phyloP scores from a whole-genome alignment of 495 filamentous ascomycete species.

The Thermochaetoides thermophila region DNA sequence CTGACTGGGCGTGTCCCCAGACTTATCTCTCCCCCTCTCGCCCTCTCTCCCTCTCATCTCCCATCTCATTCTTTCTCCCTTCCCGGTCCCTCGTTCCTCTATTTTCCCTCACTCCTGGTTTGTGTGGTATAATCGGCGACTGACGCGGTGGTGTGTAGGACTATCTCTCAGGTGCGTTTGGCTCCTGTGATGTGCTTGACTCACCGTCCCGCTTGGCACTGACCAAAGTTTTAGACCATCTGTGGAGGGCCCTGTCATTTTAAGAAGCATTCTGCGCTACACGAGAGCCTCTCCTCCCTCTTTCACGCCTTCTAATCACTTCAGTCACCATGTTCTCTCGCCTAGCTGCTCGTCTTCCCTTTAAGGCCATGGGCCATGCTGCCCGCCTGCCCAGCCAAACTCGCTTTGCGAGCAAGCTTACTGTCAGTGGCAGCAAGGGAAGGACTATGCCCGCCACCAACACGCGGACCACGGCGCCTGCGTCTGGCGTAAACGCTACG shows the following conservation, averaged over 20 bases:
- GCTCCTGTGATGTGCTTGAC: slow-evolving; percentile 4
- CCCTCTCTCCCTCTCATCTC: no score
- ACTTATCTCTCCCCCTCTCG: no score
- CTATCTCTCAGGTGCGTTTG: slow-evolving; percentile 75
- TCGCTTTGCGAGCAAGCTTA: slow-evolving; percentile 35
- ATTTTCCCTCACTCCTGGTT: no score
- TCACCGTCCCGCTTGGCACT: slow-evolving; percentile 33
- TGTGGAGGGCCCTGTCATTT: slow-evolving; percentile 74
- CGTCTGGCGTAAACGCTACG: slow-evolving; percentile 60
- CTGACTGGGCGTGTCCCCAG: no score
- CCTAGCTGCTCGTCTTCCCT: slow-evolving; percentile 41
- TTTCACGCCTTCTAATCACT: slow-evolving; percentile 10
- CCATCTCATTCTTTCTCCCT: slow-evolving; percentile 5
- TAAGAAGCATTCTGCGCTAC: slow-evolving; percentile 16
- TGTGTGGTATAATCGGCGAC: no score
- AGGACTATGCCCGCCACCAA: slow-evolving; percentile 35
- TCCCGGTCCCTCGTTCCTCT: no score
- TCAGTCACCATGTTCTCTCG: slow-evolving; percentile 48
- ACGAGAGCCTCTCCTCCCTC: slow-evolving; percentile 9
- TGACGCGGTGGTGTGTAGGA: slow-evolving; percentile 43
- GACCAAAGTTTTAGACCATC: slow-evolving; percentile 55
- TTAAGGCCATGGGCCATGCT: slow-evolving; percentile 27
- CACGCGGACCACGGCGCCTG: slow-evolving; percentile 39
- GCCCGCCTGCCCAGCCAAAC: slow-evolving; percentile 30
- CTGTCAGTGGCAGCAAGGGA: slow-evolving; percentile 47